Evolutionary conservation across 2,329 filamentous ascomycete species (phyloP), one percentile per base, ranked within the genome.

Genomic region (Aspergillus puulaauensis): DNA sequence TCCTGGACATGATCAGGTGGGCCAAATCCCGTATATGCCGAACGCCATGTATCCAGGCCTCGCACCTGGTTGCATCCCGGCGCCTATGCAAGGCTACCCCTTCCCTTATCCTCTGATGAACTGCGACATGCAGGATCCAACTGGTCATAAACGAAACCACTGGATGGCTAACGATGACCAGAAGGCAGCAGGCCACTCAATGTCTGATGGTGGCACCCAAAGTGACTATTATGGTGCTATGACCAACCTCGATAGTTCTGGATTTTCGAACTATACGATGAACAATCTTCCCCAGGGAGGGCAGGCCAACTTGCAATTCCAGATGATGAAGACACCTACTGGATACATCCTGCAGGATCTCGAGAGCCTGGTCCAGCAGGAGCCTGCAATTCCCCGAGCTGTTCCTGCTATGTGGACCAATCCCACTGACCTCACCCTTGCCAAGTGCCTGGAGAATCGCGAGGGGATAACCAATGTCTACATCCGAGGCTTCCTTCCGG

Each of bases 391-490:
- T 61, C 95, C 95, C 19, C 84, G 85, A 62, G 93, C 95, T 51
- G 93, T 99, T 46, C 93, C 93, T 15, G 93, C 95, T 6, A 88
- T 92, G 64, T 93, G 77, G 77, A 80, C 90, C 70, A 92, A 90
- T 57, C 91, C 91, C 27, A 88, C 88, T 23, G 93, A 93, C 57
- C 90, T 96, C 82, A 93, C 90, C 43, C 85, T 98, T 27, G 93
- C 96, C 63, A 93, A 96, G 75, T 96, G 93, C 70, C 82, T 99
- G 49, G 91, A 96, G 77, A 98, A 98, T 70, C 90, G 92, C 58
- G 95, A 90, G 48, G 93, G 93, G 45, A 96, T 98, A 71, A 95
- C 92, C 62, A 99, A 99, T 70, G 93, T 99, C 64, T 99, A 99
- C 80, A 97, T 99, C 63, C 91, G 95, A 60, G 96, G 96, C 17